Evolutionary conservation across 352 stramenopile genomes (phyloP), one percentile per base, ranked within the genome.

Genomic region (Globisporangium cederbergense): DNA sequence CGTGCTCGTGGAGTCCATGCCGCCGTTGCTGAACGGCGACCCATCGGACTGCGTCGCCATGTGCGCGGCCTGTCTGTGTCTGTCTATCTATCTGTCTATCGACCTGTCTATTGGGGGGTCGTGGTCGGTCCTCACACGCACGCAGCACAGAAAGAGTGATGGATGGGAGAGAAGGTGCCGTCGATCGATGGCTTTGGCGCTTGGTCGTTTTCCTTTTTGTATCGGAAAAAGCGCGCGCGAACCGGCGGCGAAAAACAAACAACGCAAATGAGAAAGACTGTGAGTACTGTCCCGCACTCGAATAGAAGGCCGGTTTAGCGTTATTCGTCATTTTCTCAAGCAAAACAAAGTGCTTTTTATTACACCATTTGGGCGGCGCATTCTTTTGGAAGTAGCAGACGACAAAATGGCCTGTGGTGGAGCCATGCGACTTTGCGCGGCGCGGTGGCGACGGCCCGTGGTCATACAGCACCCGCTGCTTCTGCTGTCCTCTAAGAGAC

Each of bases 11-110:
- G 58, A 57, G 57, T 62, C 57, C 28, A 32, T 11, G n/a, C 43
- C 58, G 47, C 34, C 46, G 47, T 50, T 20, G 47, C 47, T 43
- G 32, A 58, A 54, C 43, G 57, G 43, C 57, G 57, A 62, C 7
- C 45, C 57, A 1, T 51, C 38, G 22, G 57, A 45, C 57, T 16
- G 18, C 32, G 57, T 40, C 30, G 28, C 43, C 58, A 57, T 34
- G 46, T 52, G 18, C 7, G 20, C 51, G 7, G 28, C 30, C 18
- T 56, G 50, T 56, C 28, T 13, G 10, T 49, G 10, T 49, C 49
- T 42, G 46, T 28, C 13, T 56, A 1, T 22, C 49, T 55, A 10
- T 52, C 46, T 52, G 20, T 32, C 20, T 53, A 14, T 32, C n/a
- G 8, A 22, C 22, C 47, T 53, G 10, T 55, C 25, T 36, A 22